Evolutionary conservation across 2,329 filamentous ascomycete genomes (phyloP), one percentile per base, ranked within the genome.

Genomic region (Botrytis byssoidea): DNA sequence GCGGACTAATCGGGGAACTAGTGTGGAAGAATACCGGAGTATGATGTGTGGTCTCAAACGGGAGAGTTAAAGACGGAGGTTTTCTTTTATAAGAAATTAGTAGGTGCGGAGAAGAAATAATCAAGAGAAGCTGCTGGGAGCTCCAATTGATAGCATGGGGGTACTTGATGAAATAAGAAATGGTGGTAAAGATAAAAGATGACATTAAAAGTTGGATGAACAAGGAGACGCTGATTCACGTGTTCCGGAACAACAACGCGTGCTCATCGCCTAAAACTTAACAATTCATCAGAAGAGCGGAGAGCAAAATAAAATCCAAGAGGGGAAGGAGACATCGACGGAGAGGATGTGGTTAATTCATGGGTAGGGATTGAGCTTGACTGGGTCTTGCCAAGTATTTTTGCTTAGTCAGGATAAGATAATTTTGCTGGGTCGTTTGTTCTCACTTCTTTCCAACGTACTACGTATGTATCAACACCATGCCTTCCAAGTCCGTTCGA

Each of bases 21-120:
- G 77, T 60, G 75, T 25, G 89, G 89, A 40, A 85, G 83, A 69
- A 85, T 91, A 46, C 88, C 88, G 25, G 84, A 83, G 63, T 89
- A 87, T 81, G 85, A 83, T 69, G 81, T 86, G 72, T 86, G 83
- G 76, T 86, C 86, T 29, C 83, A 83, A 18, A 76, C 76, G 67
- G 85, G 86, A 40, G 84, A 83, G 80, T 87, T 72, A 85, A 84
- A 75, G 85, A 86, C 59, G 75, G 86, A 85, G 70, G 84, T 85
- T 0, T 88, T 89, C 77, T 88, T 89, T 77, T 91, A 89, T 80
- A 90, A 90, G 81, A 84, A 88, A 73, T 81, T 91, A 22, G 7
- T 35, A 35, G 55, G 29, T 8, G 16, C 7, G 16, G 16, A 35
- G 29, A 29, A 55, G n/a, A 29, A 18, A 29, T 5, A 29, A 55